Evolutionary conservation across 179 eudicot species (phyloP), one percentile per base, ranked within the genome.

Genomic region (Spergularia azorica): DNA sequence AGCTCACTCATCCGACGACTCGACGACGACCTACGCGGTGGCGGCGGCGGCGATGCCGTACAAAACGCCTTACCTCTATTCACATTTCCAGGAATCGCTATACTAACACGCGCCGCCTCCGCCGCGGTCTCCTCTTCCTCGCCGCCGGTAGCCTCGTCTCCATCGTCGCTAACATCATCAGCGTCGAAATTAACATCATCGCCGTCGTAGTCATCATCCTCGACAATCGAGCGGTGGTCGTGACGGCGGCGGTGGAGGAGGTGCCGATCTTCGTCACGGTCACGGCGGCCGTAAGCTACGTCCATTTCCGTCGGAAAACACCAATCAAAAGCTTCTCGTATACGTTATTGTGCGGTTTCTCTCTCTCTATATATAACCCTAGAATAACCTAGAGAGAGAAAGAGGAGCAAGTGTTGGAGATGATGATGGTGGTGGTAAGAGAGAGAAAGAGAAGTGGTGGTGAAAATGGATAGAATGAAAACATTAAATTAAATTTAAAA

Each of bases 1-100:
- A 87, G 87, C 73, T 84, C 89, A 82, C 87, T 76, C n/a, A 81
- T 74, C 4, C 69, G 58, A 1, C 69, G 43, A 63, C 70, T 74
- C 38, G 68, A 71, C 56, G 70, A 65, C 38, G 79, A 52, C 62
- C 72, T 11, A 38, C 32, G 58, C 32, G 39, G 38, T 1, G 18
- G 52, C 41, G 38, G 64, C 20, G 50, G 58, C 1, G 14, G 32
- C 6, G 50, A 46, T 0, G 5, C 50, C 50, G 50, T 6, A 46
- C 50, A 46, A 46, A 46, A 46, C 50, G 50, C 50, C 26, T 50
- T 68, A 68, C 36, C 50, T 39, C 41, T 58, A 6, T 5, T 20
- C n/a, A 38, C 54, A 73, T 64, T 60, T 8, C 70, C 77, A 38
- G 76, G 73, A 50, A 71, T 55, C 39, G 69, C 82, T 48, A 72